Conservation (phyloP, 345 rosid genomes). For the rapeseed (Brassica napus) region Da-Ae NC_063452.1:57909501-57910000, state of each 20-base stretch:
- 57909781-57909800: conserved; percentile 14
- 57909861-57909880: conserved; percentile 5
- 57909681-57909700: conserved; percentile 19
- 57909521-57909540: conserved; percentile 52
- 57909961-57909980: conserved; percentile 12
- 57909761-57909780: conserved; percentile 22
- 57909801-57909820: neutral
- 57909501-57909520: conserved; percentile 31
- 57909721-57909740: conserved; percentile 20
- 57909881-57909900: conserved; percentile 1
- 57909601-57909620: too few relatives aligned
- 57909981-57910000: neutral
- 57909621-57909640: too few relatives aligned
- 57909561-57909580: conserved; percentile 67
- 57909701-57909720: neutral
- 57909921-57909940: neutral
- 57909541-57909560: conserved; percentile 75
- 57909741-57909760: neutral
- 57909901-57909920: conserved; percentile 17
- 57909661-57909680: conserved; percentile 39
- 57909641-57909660: conserved; percentile 53
- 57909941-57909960: conserved; percentile 10
- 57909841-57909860: conserved; percentile 4
- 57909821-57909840: conserved; percentile 7
- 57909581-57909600: conserved; percentile 56